Evolutionary conservation across 352 stramenopile species (phyloP).

Genomic region (Phytophthora gonapodyides): DNA sequence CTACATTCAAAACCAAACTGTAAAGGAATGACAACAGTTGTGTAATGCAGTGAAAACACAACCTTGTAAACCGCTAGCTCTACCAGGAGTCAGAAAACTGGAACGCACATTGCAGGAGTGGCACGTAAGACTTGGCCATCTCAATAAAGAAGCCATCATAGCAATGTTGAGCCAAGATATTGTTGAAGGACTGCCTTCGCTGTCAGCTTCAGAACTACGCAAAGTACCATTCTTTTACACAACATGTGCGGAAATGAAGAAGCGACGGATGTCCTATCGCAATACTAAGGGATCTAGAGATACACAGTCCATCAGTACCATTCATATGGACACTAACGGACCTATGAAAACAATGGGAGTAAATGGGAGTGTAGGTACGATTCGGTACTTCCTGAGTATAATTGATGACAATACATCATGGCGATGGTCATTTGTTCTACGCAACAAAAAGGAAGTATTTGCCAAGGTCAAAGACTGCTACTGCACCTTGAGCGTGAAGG

Average conservation of each 20-base stretch:
- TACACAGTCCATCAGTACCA: constrained; percentile 1
- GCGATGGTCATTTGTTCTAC: constrained; percentile 7
- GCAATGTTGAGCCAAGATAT: constrained; percentile 4
- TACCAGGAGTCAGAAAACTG: no score
- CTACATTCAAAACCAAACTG: constrained; percentile 10
- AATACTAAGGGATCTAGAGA: constrained; percentile 14
- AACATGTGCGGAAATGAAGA: constrained; percentile 22
- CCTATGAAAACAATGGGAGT: constrained; percentile 18
- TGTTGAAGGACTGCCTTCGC: background rate
- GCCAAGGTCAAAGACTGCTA: background rate
- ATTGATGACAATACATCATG: constrained; percentile 23
- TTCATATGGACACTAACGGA: constrained; percentile 21
- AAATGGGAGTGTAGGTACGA: constrained; percentile 8
- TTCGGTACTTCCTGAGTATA: constrained; percentile 17
- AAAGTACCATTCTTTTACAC: constrained; percentile 13
- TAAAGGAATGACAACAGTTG: constrained; percentile 6
- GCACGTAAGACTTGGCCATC: constrained; percentile 1
- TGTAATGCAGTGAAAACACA: constrained; percentile 15
- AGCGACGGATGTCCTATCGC: constrained; percentile 11
- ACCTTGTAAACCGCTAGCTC: constrained; percentile 4
- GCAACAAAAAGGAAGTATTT: constrained; percentile 3
- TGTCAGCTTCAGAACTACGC: background rate
- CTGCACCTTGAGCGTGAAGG: constrained; percentile 6
- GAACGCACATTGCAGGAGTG: no score
- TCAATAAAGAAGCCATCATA: constrained; percentile 5